Evolutionary conservation across 371 early-diverging fungal genomes (phyloP).

Genomic region (Paraphysoderma sedebokerense): DNA sequence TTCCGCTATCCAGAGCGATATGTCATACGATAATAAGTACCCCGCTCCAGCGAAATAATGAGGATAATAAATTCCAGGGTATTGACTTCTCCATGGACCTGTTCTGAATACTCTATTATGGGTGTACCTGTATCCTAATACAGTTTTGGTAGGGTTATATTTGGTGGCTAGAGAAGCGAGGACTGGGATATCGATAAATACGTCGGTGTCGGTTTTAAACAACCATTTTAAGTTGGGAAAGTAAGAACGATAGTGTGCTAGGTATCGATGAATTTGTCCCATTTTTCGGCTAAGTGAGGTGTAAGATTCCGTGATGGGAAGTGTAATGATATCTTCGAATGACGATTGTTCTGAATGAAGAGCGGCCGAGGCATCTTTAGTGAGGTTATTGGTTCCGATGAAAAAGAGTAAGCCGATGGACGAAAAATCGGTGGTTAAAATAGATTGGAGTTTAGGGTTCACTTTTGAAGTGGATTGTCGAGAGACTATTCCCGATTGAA

Average conservation of each 20-base stretch:
- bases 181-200: not conserved
- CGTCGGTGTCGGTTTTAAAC: slow-evolving; percentile 2
- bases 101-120: too few species aligned
- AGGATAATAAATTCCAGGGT: too few species aligned
- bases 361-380: not conserved
- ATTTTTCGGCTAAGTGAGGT: not conserved
- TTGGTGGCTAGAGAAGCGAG: not conserved
- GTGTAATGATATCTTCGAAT: not conserved
- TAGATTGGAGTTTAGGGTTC: not conserved
- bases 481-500: too few species aligned
- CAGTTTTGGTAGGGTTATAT: not conserved
- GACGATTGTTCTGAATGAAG: not conserved
- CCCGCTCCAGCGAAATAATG: not conserved
- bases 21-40: not conserved
- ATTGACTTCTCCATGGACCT: too few species aligned
- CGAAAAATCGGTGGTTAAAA: too few species aligned
- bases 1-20: not conserved
- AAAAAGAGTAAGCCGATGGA: not conserved
- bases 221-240: not conserved
- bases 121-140: slow-evolving; percentile 1
- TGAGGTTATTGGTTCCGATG: not conserved
- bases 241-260: not conserved
- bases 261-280: not conserved
- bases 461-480: not conserved
- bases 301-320: not conserved